Conservation (phyloP, 805 yeast species). For the Candida glaebosa region DNA sequence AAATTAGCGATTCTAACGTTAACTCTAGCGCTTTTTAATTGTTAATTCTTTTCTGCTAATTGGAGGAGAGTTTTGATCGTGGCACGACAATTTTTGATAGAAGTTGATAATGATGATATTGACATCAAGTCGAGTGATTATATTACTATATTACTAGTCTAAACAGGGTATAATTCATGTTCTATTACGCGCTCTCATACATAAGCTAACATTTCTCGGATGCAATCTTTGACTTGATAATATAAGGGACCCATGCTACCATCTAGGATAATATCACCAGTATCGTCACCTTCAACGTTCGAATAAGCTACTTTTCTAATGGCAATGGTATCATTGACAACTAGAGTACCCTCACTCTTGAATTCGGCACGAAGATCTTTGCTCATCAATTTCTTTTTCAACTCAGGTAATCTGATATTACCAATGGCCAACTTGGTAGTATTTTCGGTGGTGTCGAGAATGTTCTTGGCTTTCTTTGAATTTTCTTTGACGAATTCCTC, state of each 20-base stretch:
- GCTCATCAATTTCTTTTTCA: constrained; percentile 58
- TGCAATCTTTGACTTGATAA: constrained; percentile 70
- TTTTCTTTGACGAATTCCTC: constrained; percentile 12
- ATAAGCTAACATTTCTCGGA: constrained; percentile 72
- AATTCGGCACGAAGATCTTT: constrained; percentile 77
- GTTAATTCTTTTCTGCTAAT: constrained; percentile 3
- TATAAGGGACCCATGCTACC: constrained; percentile 75
- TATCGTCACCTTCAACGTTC: constrained; percentile 43
- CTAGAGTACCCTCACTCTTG: constrained; percentile 88
- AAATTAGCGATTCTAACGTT: neutral
- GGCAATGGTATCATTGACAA: constrained; percentile 73
- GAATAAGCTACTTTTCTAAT: constrained; percentile 60
- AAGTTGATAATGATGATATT: neutral
- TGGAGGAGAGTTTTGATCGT: constrained; percentile 1
- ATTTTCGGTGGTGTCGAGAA: constrained; percentile 6
- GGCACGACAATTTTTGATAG: neutral
- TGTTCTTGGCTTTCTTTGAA: constrained; percentile 3
- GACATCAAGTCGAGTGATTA: too few species aligned
- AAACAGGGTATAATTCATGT: too few species aligned
- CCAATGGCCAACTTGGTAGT: constrained; percentile 70
- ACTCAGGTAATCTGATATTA: constrained; percentile 77
- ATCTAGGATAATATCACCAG: constrained; percentile 82
- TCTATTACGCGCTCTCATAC: too few species aligned
- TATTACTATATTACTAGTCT: too few species aligned
- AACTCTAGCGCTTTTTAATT: neutral